phyloP scores from a whole-genome alignment of 2,329 filamentous ascomycete genomes.

The Pyricularia pennisetigena region DNA sequence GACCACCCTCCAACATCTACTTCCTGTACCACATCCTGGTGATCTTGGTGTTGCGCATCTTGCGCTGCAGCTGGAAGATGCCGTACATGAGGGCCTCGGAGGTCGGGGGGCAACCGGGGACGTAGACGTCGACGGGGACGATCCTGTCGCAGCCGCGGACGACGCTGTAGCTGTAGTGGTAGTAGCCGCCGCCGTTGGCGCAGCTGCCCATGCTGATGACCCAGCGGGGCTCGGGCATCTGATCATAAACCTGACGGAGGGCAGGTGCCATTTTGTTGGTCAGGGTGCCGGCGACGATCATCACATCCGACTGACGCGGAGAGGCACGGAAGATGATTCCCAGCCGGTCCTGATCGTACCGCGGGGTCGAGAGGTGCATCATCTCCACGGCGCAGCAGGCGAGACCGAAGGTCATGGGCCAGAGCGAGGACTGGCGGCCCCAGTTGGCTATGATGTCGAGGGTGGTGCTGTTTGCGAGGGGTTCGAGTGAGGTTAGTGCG shows the following conservation, averaged over 20 bases:
- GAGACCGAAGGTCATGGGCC: constrained; percentile 83
- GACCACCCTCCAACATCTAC: constrained; percentile 15
- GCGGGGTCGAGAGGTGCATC: constrained; percentile 83
- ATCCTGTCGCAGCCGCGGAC: constrained; percentile 56
- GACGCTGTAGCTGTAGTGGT: constrained; percentile 63
- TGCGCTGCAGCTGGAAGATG: constrained; percentile 60
- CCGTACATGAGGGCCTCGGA: constrained; percentile 39
- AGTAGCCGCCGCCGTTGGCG: constrained; percentile 64
- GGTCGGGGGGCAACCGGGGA: constrained; percentile 51
- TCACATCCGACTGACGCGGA: constrained; percentile 79
- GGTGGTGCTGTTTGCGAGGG: constrained; percentile 46
- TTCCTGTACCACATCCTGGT: constrained; percentile 42
- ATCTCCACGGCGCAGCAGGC: constrained; percentile 87
- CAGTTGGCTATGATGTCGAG: constrained; percentile 75
- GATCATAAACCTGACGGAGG: constrained; percentile 83
- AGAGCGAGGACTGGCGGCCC: constrained; percentile 74
- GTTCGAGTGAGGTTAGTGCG: background rate
- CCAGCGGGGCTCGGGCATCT: constrained; percentile 90
- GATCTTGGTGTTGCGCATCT: constrained; percentile 46
- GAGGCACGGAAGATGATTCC: constrained; percentile 88
- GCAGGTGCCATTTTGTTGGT: constrained; percentile 97
- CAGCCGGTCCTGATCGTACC: constrained; percentile 81
- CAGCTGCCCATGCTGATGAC: constrained; percentile 64
- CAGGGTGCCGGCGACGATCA: constrained; percentile 88
- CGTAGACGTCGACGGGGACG: constrained; percentile 58